Conservation (phyloP, 257 asterid genomes). For the Lycium ferocissimum region DNA sequence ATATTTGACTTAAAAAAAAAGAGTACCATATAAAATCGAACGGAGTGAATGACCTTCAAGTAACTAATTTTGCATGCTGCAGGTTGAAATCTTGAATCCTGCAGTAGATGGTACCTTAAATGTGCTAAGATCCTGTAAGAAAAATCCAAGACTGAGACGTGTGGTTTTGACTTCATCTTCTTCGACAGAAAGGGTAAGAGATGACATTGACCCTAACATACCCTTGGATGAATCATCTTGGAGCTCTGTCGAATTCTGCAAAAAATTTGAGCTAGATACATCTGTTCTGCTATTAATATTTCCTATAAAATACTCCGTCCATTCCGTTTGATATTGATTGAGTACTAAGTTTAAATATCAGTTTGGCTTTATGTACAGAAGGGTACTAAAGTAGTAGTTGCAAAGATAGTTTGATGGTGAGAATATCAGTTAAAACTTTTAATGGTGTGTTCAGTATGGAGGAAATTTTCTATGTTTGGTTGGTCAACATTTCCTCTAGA, state of each 20-base stretch:
- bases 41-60: not conserved
- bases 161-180: constrained; percentile 93
- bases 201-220: constrained; percentile 53
- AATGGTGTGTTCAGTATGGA: no score
- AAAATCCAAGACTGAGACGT: constrained; percentile 68
- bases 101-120: constrained; percentile 90
- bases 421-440: not conserved
- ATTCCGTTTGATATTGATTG: not conserved
- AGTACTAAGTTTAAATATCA: not conserved
- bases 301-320: not conserved
- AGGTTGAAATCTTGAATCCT: constrained; percentile 80
- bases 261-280: constrained; percentile 56
- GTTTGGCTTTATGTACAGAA: not conserved
- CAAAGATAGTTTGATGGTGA: not conserved
- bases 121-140: constrained; percentile 81
- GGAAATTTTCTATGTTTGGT: no score
- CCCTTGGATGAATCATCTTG: constrained; percentile 84
- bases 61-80: constrained; percentile 23
- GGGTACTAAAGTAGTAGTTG: not conserved
- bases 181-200: constrained; percentile 73
- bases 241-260: constrained; percentile 76
- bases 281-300: not conserved
- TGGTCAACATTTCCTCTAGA: no score
- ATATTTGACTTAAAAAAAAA: not conserved
- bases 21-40: not conserved